Evolutionary conservation across 192 early-diverging fungal species (phyloP).

Genomic region (Thamnidium elegans): DNA sequence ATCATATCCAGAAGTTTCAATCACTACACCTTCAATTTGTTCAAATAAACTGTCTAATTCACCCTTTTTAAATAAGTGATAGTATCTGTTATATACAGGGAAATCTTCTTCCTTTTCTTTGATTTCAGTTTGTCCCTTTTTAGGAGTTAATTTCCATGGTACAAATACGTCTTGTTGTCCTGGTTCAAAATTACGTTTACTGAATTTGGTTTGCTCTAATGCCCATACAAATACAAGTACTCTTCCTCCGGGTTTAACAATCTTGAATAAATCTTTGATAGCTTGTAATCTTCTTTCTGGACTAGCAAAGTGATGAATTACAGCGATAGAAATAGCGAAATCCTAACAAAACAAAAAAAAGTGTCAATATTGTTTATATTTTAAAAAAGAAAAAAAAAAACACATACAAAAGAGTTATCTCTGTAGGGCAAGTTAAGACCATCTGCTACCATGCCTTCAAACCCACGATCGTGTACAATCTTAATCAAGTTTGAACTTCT

Average conservation of each 20-base stretch:
- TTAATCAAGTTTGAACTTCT: conserved; percentile 75
- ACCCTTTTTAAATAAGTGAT: conserved; percentile 86
- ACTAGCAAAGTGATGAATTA: conserved; percentile 90
- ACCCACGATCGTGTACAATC: conserved; percentile 68
- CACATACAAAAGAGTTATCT: conserved; percentile 63
- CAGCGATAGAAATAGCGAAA: conserved; percentile 94
- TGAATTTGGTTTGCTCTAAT: conserved; percentile 77
- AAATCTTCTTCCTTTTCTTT: conserved; percentile 32
- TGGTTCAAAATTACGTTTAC: conserved; percentile 74
- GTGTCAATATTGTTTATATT: not conserved
- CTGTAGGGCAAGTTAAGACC: conserved; percentile 76
- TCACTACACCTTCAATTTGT: conserved; percentile 46
- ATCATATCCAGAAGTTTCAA: conserved; percentile 83
- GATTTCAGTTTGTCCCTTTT: conserved; percentile 32
- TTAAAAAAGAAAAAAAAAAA: not conserved
- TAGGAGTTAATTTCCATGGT: conserved; percentile 78
- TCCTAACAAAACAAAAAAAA: conserved; percentile 49
- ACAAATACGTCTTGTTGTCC: conserved; percentile 89
- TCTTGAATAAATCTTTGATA: conserved; percentile 74
- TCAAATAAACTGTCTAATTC: conserved; percentile 76
- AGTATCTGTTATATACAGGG: conserved; percentile 71
- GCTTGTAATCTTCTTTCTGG: conserved; percentile 70
- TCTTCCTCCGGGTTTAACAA: conserved; percentile 66
- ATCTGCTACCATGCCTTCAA: conserved; percentile 83
- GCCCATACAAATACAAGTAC: conserved; percentile 96